Base-by-base conservation (phyloP, 1,284 basidiomycete species). In the Coniophora puteana region DNA sequence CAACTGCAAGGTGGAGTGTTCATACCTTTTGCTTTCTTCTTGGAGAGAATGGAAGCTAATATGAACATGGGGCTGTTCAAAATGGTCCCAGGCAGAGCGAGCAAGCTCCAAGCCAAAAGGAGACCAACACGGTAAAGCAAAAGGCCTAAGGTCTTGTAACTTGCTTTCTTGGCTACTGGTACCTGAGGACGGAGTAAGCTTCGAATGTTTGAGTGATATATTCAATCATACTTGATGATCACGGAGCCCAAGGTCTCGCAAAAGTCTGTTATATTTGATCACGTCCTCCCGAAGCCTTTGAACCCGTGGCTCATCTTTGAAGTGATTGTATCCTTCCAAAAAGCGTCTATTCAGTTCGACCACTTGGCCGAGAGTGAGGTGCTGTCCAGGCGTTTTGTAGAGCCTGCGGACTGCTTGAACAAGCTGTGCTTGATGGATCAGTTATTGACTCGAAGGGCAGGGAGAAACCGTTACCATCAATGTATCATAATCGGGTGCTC, bases 401-500 rank as follows among this genome's bases (percentile, higher is more conserved):
- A 99, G 72, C 38, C 96, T 78, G 36, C 96, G 81, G 17, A 89
- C 93, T 12, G 96, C 96, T 77, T 99, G 96, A 44, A 98, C 91
- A 46, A 96, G 77, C 89, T 90, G 46, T 34, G 13, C 38, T 23
- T 25, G 22, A 13, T 43, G 25, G 37, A 23, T 44, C 12, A 14
- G 14, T 38, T 14, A 14, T 13, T 11, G 14, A 14, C 12, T 13
- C 11, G n/a, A n/a, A 31, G 34, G 10, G 38, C 24, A n/a, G 44
- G 28, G n/a, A 18, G 18, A 5, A 32, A 10, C 27, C n/a, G 27
- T 45, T 51, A 89, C 93, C 93, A 98, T 96, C 43, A 99, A 74
- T 2, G 96, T 99, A 53, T 99, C 96, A 63, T 90, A 99, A 65
- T 99, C 96, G 1, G 96, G 93, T 8, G 95, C 93, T 41, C 94